These are phyloP conservation scores for Kwoniella dejecticola DNA, from an alignment of 768 basidiomycete genomes.

Conservation along the genomic window DNA sequence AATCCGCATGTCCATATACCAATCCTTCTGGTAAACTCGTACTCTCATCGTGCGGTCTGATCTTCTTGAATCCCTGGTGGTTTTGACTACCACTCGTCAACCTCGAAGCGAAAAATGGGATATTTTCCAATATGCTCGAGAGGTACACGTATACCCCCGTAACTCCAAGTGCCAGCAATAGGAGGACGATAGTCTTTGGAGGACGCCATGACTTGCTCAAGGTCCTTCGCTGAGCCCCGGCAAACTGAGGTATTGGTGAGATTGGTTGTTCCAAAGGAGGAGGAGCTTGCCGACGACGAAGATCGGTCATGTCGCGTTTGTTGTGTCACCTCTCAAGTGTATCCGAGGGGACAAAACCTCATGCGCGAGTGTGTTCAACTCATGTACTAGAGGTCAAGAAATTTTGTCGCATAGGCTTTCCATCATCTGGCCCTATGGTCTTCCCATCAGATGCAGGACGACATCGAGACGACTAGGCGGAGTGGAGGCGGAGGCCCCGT, in stretches of 20 bases:
- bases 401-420: too few species aligned
- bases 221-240: not conserved
- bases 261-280: not conserved
- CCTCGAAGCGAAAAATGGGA: not conserved
- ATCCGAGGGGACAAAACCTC: too few species aligned
- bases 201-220: not conserved
- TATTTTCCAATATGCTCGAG: not conserved
- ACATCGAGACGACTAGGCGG: not conserved
- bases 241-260: not conserved
- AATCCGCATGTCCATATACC: slow-evolving; percentile 37
- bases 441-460: not conserved
- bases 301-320: not conserved
- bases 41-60: not conserved
- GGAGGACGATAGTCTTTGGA: not conserved
- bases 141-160: not conserved
- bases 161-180: not conserved
- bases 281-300: slow-evolving; percentile 1
- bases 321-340: not conserved
- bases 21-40: not conserved
- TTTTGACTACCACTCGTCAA: not conserved
- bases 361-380: too few species aligned
- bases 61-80: slow-evolving; percentile 3
- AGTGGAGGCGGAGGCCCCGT: slow-evolving; percentile 10
- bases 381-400: too few species aligned
- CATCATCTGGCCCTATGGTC: not conserved